Evolutionary conservation across 1,284 basidiomycete genomes (phyloP), one percentile per base, ranked within the genome.

Genomic region (Leccinum subfulvum): DNA sequence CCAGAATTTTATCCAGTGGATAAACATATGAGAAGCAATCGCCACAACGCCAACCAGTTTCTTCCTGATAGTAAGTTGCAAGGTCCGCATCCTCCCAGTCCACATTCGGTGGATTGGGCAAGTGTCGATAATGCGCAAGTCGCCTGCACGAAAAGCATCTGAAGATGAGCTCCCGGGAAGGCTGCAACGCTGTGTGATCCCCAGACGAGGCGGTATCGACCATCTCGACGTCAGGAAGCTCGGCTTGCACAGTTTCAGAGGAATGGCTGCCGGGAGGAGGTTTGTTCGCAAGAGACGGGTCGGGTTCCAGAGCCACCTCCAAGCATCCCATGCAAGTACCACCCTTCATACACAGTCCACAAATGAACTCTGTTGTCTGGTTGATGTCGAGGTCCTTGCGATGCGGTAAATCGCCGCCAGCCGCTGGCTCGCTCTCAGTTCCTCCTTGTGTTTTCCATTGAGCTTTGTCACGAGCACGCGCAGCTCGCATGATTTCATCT

Each of bases 1-100:
- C 95, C 51, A 97, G 81, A 66, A 98, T 92, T 74, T 90, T 89
- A 74, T 97, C 94, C n/a, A 95, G 78, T 1, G 77, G 73, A 71
- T 88, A 88, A 11, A 80, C 78, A 74, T 84, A 95, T 8, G 88
- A 90, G n/a, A 80, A 76, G 72, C 95, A 97, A 68, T 94, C 88
- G 10, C 82, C 81, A 70, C 95, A 97, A 30, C 84, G 77, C 91
- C 92, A 96, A n/a, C 79, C 79, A 11, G 82, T 81, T 9, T 74
- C 73, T 1, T 75, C 64, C 68, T 94, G 91, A 71, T 92, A 94
- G 66, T 87, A 78, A 13, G 71, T 68, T 14, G 88, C 90, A 30
- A 88, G 78, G 4, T 84, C 80, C n/a, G 64, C 67, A 23, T 79
- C 75, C 49, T 81, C 77, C 33, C 76, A 75, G 21, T 76, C 70